Conservation (phyloP, 2,329 filamentous ascomycete species). For the Talaromyces sp. region DNA sequence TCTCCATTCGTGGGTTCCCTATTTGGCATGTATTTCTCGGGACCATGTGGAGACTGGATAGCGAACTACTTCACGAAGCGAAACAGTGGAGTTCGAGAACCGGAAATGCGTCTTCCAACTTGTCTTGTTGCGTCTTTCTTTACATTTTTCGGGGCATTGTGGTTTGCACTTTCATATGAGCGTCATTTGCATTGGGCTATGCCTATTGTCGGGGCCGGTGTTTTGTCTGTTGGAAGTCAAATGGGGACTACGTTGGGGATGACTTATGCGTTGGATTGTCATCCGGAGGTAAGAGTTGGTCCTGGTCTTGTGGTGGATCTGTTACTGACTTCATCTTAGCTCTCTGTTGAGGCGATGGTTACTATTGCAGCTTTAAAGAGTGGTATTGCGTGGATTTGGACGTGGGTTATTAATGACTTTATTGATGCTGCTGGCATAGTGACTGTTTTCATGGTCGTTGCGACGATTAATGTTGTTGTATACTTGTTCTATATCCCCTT, state of each 20-base stretch:
- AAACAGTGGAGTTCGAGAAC: constrained; percentile 35
- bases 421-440: constrained; percentile 9
- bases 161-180: constrained; percentile 25
- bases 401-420: constrained; percentile 24
- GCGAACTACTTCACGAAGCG: constrained; percentile 32
- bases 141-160: constrained; percentile 27
- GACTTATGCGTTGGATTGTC: constrained; percentile 29
- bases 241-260: constrained; percentile 33
- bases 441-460: constrained; percentile 18
- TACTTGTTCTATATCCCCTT: constrained; percentile 10
- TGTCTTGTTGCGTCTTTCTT: constrained; percentile 28
- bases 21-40: constrained; percentile 53
- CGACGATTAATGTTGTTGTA: constrained; percentile 16
- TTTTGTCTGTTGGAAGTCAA: constrained; percentile 30
- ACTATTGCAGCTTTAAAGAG: constrained; percentile 31
- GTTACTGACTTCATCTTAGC: constrained; percentile 2
- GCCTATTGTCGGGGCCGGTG: constrained; percentile 26
- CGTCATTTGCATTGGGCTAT: constrained; percentile 23
- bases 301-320: neutral
- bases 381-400: constrained; percentile 33
- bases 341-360: constrained; percentile 33
- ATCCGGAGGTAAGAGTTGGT: constrained; percentile 19
- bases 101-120: constrained; percentile 38
- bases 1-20: neutral
- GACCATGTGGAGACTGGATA: constrained; percentile 39